These are phyloP conservation scores for Trichoderma lentiforme DNA, from an alignment of 2,329 filamentous ascomycete species.

Conservation along the genomic window DNA sequence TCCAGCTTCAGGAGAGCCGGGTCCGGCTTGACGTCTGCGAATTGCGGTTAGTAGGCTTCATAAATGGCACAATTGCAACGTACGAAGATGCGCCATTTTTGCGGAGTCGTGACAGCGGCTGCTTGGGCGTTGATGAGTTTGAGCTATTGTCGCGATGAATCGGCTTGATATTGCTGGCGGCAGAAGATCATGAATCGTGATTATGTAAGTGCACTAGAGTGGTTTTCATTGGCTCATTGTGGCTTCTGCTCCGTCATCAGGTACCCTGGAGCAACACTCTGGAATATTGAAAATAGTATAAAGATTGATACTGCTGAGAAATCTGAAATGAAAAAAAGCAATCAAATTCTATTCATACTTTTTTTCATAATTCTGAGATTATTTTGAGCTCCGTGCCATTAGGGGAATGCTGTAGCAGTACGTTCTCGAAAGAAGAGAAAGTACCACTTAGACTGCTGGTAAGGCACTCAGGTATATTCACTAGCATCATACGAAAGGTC, in stretches of 20 bases:
- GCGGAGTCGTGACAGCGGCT: slow-evolving; percentile 26
- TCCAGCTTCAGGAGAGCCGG: slow-evolving; percentile 41
- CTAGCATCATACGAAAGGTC: neutral
- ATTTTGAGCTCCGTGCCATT: neutral
- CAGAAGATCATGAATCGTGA: slow-evolving; percentile 16
- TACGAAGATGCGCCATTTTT: slow-evolving; percentile 42
- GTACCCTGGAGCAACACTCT: neutral
- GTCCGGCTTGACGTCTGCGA: slow-evolving; percentile 40
- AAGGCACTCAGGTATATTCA: neutral
- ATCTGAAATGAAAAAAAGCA: neutral
- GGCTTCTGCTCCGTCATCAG: neutral
- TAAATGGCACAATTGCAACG: slow-evolving; percentile 8
- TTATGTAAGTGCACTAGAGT: slow-evolving; percentile 20
- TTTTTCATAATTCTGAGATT: neutral
- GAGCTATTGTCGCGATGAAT: slow-evolving; percentile 23
- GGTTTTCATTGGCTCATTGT: neutral
- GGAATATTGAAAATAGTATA: neutral
- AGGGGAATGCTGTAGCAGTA: neutral
- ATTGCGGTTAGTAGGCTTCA: slow-evolving; percentile 27
- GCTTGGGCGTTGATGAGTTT: slow-evolving; percentile 8
- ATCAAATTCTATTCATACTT: neutral
- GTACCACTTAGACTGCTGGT: neutral
- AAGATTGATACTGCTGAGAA: neutral
- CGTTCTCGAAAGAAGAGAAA: neutral
- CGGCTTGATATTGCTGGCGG: slow-evolving; percentile 26